Evolutionary conservation across 1,284 basidiomycete genomes (phyloP).

Genomic region (Pseudozyma flocculosa): DNA sequence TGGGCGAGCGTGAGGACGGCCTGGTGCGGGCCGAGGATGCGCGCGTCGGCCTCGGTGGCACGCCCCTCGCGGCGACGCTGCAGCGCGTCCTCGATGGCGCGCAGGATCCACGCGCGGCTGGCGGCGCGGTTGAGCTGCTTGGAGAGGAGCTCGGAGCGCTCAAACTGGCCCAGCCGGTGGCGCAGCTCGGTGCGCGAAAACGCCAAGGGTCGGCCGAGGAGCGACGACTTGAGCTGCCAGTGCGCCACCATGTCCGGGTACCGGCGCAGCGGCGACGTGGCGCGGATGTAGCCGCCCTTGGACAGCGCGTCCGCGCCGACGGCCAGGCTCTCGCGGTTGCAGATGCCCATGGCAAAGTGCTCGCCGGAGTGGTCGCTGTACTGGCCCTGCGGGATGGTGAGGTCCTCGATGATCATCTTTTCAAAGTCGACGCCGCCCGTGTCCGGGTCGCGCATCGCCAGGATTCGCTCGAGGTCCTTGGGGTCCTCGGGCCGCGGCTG

Average conservation of each 20-base stretch:
- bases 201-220: conserved; percentile 55
- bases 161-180: conserved; percentile 21
- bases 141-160: conserved; percentile 30
- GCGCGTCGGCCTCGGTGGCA: neutral
- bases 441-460: conserved; percentile 38
- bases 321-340: no score
- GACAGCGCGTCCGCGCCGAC: conserved; percentile 25
- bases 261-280: conserved; percentile 83
- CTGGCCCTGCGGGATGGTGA: conserved; percentile 10
- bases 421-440: conserved; percentile 21
- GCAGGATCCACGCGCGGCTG: conserved; percentile 31
- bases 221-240: conserved; percentile 86
- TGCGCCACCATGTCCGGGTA: conserved; percentile 81
- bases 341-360: conserved; percentile 74
- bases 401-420: conserved; percentile 9
- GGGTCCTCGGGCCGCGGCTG: conserved; percentile 58
- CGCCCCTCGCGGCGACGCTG: conserved; percentile 1
- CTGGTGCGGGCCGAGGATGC: conserved; percentile 4
- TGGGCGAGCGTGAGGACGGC: conserved; percentile 27
- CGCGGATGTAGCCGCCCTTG: conserved; percentile 67
- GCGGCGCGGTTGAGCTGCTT: conserved; percentile 22
- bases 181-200: conserved; percentile 9
- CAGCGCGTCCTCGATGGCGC: conserved; percentile 15
- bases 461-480: conserved; percentile 43
- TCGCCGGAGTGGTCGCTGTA: conserved; percentile 60